A percentile compares a stretch with the other conserved stretches of the same genome.
Conservation (phyloP, 306 rosid species). For the Quercus dentata region DNA sequence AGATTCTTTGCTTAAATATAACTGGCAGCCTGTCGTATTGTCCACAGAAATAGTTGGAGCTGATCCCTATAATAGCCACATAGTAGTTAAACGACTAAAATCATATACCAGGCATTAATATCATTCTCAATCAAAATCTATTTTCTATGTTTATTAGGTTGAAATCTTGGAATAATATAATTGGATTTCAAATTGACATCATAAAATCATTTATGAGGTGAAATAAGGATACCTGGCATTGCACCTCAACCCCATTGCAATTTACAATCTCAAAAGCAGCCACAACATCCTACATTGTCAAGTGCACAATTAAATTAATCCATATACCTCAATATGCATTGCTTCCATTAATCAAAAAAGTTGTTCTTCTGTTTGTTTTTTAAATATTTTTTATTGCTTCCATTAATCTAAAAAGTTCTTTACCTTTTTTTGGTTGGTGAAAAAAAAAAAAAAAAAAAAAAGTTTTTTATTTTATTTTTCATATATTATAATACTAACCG, state of each 20-base stretch:
- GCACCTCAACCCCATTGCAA: constrained; percentile 92
- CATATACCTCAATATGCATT: constrained; percentile 14
- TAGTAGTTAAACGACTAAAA: constrained; percentile 3
- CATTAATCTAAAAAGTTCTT: too few species aligned
- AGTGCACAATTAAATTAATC: constrained; percentile 15
- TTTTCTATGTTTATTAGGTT: neutral
- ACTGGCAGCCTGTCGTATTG: constrained; percentile 86
- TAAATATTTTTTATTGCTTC: too few species aligned
- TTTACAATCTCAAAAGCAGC: constrained; percentile 98
- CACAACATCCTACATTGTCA: constrained; percentile 83
- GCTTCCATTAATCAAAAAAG: constrained; percentile 10
- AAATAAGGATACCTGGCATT: constrained; percentile 73
- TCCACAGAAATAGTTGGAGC: constrained; percentile 95
- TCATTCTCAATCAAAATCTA: neutral
- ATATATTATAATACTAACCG: constrained; percentile 47
- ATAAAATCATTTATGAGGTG: constrained; percentile 17
- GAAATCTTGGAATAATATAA: constrained; percentile 8
- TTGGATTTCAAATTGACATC: constrained; percentile 3
- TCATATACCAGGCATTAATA: neutral
- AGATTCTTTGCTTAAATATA: constrained; percentile 86
- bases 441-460: too few species aligned
- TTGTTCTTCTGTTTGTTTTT: neutral
- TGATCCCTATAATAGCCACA: constrained; percentile 57
- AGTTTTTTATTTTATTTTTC: neutral
- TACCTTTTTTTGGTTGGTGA: too few species aligned